phyloP scores from a whole-genome alignment of 2,329 filamentous ascomycete genomes.

The Tolypocladium sp. region DNA sequence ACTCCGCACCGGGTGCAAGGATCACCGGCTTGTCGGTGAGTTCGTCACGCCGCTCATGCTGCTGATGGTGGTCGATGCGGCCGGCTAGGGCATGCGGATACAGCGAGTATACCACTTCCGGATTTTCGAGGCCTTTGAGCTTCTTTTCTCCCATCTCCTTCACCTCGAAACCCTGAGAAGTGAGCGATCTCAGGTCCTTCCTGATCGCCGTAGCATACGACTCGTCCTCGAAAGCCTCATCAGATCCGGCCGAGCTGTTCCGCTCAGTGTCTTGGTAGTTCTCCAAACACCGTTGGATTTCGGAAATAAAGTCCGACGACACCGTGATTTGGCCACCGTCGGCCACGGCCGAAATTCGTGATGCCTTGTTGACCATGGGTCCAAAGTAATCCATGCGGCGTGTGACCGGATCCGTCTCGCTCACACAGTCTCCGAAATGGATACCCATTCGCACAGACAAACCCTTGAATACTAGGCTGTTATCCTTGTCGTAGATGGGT shows the following conservation, averaged over 20 bases:
- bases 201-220: slow-evolving; percentile 67
- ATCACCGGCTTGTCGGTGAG: slow-evolving; percentile 48
- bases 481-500: slow-evolving; percentile 72
- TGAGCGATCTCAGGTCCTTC: slow-evolving; percentile 78
- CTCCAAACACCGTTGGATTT: slow-evolving; percentile 85
- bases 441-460: slow-evolving; percentile 96
- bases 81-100: slow-evolving; percentile 85
- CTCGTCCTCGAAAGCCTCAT: slow-evolving; percentile 64
- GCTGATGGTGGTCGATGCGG: slow-evolving; percentile 61
- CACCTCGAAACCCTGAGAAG: slow-evolving; percentile 88
- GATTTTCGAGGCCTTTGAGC: slow-evolving; percentile 94
- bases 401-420: slow-evolving; percentile 91
- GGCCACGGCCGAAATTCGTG: slow-evolving; percentile 86
- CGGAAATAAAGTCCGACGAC: slow-evolving; percentile 91
- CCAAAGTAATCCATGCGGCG: slow-evolving; percentile 99
- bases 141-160: slow-evolving; percentile 94
- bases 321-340: slow-evolving; percentile 97
- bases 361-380: slow-evolving; percentile 96
- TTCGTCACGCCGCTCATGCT: slow-evolving; percentile 34
- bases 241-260: slow-evolving; percentile 56
- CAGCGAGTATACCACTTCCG: slow-evolving; percentile 89
- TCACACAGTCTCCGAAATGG: slow-evolving; percentile 90
- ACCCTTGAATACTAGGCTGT: slow-evolving; percentile 84
- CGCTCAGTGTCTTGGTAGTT: slow-evolving; percentile 81
- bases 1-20: slow-evolving; percentile 54